Percentiles rank a stretch among this genome's conserved stretches.
Evolutionary conservation across 2,329 filamentous ascomycete species (phyloP).

Genomic region (Clarireedia paspali): DNA sequence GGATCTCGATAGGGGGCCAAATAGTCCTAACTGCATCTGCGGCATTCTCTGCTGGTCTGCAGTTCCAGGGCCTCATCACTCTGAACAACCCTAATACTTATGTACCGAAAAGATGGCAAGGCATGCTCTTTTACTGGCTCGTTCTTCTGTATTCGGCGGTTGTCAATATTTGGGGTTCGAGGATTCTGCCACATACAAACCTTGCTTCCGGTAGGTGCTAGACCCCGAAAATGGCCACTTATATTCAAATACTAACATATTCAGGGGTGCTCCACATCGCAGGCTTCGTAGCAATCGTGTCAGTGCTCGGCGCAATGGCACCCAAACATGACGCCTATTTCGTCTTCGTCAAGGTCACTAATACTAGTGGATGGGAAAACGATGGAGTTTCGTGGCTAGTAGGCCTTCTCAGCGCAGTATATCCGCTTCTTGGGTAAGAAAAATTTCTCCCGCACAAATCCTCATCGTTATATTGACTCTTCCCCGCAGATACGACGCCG

Average conservation of each 20-base stretch:
- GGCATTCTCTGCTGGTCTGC: slow-evolving; percentile 38
- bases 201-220: slow-evolving; percentile 26
- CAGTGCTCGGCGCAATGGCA: slow-evolving; percentile 30
- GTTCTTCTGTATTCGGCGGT: slow-evolving; percentile 31
- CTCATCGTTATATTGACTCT: not conserved
- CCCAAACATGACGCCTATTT: slow-evolving; percentile 38
- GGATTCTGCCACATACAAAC: slow-evolving; percentile 33
- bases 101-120: slow-evolving; percentile 35
- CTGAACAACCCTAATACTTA: slow-evolving; percentile 35
- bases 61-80: slow-evolving; percentile 37
- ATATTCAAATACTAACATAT: not conserved
- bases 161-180: slow-evolving; percentile 12
- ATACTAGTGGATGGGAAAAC: slow-evolving; percentile 36
- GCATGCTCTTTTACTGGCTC: slow-evolving; percentile 41
- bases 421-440: slow-evolving; percentile 30
- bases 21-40: slow-evolving; percentile 39
- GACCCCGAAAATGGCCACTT: not conserved
- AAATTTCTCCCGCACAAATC: not conserved
- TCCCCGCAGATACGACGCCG: slow-evolving; percentile 33
- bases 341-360: slow-evolving; percentile 39
- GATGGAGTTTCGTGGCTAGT: slow-evolving; percentile 41
- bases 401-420: slow-evolving; percentile 35
- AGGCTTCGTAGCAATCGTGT: slow-evolving; percentile 36
- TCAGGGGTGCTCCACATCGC: slow-evolving; percentile 26
- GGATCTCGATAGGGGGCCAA: slow-evolving; percentile 40